Evolutionary conservation across 2,329 filamentous ascomycete genomes (phyloP).

Genomic region (Raffaelea ambrosiae): DNA sequence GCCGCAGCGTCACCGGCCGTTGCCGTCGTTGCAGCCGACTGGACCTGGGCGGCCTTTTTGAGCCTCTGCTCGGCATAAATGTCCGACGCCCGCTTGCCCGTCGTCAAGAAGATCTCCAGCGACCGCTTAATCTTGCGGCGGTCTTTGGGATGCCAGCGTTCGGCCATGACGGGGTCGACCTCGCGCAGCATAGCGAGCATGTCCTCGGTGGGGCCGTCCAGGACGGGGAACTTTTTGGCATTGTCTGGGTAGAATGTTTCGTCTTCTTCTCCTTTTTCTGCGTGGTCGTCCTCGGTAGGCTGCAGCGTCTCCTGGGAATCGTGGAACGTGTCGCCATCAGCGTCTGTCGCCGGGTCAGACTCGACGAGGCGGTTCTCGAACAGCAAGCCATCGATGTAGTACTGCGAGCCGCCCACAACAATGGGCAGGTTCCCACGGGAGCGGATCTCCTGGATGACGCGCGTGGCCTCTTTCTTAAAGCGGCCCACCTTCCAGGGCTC

Average conservation of each 20-base stretch:
- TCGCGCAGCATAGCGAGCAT: slow-evolving; percentile 66
- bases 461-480: slow-evolving; percentile 63
- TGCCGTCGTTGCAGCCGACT: slow-evolving; percentile 1
- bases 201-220: slow-evolving; percentile 61
- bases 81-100: slow-evolving; percentile 72
- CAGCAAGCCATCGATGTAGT: slow-evolving; percentile 84
- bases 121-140: slow-evolving; percentile 82
- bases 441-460: slow-evolving; percentile 69
- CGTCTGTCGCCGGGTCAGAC: too few relatives aligned
- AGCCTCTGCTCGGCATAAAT: slow-evolving; percentile 69
- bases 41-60: slow-evolving; percentile 22
- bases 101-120: slow-evolving; percentile 80
- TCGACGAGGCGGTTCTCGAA: slow-evolving; percentile 64
- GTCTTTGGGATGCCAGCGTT: slow-evolving; percentile 90
- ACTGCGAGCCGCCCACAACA: slow-evolving; percentile 88
- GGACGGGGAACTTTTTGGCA: slow-evolving; percentile 53
- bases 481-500: slow-evolving; percentile 75
- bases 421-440: slow-evolving; percentile 74
- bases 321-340: too few relatives aligned
- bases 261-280: neutral
- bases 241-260: neutral
- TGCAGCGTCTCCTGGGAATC: too few relatives aligned
- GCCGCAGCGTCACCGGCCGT: neutral
- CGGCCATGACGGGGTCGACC: slow-evolving; percentile 83
- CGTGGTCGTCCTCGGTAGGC: too few relatives aligned